Percentiles rank a stretch among this genome's conserved stretches.
Evolutionary conservation across 78 protist species (phyloP).

Genomic region (Protostelium mycophagum): DNA sequence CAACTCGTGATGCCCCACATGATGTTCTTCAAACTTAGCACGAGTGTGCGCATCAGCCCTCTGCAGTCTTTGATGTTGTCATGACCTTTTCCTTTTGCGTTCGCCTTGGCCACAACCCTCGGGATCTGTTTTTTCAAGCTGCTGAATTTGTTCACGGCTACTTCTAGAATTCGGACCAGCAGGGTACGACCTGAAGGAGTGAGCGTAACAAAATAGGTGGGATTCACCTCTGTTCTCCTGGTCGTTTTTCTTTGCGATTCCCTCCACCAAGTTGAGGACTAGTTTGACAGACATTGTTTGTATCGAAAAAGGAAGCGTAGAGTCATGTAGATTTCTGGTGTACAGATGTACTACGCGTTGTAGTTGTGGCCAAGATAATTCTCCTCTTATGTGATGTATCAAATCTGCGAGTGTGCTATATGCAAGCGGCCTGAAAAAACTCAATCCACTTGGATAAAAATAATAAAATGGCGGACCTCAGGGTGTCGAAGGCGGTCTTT

Average conservation of each 20-base stretch:
- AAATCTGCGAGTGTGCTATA: constrained; percentile 85
- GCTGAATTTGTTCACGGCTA: constrained; percentile 73
- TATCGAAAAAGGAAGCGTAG: constrained; percentile 63
- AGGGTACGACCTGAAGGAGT: constrained; percentile 33
- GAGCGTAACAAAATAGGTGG: background rate
- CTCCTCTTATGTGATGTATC: constrained; percentile 75
- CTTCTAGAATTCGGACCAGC: constrained; percentile 63
- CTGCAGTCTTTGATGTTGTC: constrained; percentile 41
- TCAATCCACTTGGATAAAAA: background rate
- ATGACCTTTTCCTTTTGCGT: background rate
- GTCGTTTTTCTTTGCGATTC: constrained; percentile 41
- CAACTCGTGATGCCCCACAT: constrained; percentile 62
- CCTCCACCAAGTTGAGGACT: constrained; percentile 81
- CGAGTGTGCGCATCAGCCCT: constrained; percentile 64
- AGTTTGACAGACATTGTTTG: constrained; percentile 86
- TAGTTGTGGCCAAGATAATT: constrained; percentile 64
- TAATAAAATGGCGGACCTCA: constrained; percentile 13
- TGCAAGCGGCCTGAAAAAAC: constrained; percentile 67
- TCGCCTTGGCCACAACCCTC: constrained; percentile 6
- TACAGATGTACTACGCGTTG: constrained; percentile 65
- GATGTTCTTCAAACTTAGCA: constrained; percentile 76
- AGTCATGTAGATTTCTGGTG: constrained; percentile 79
- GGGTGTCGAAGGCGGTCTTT: constrained; percentile 53
- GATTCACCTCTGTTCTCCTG: constrained; percentile 16
- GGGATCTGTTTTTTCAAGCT: constrained; percentile 59